Evolutionary conservation across 306 rosid genomes (phyloP), one percentile per base, ranked within the genome.

Genomic region (Quercus parvula): DNA sequence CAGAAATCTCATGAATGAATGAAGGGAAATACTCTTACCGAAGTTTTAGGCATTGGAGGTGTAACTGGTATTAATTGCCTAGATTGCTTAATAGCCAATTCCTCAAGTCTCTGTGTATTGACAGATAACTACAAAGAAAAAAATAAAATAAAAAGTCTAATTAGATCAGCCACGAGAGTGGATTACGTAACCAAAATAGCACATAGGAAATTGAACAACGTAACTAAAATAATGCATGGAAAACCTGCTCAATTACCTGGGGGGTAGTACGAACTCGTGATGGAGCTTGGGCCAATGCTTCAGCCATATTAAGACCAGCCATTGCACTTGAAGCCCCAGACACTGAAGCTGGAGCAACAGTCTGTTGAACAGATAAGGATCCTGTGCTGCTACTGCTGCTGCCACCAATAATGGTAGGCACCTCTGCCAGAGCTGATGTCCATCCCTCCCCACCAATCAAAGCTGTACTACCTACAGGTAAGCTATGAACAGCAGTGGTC

Each of bases 281-380:
- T 28, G 99, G 99, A 81, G 89, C 86, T 84, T 96, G 99, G 33
- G 85, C 92, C 81, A 96, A 87, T 41, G 99, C 96, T 88, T 93
- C 99, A 75, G 99, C 99, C 99, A 96, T 95, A 82, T 95, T 95
- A 69, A 95, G 99, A 83, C 97, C 93, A 74, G 92, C 82, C 51
- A 78, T 76, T 33, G 90, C 49, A 81, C 90, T 87, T 35, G 91
- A 75, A 79, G 84, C 61, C 38, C 86, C 85, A 30, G 90, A 75
- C 71, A 74, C 91, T 19, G 91, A 61, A 77, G 87, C 85, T 69
- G 88, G 71, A 62, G 88, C 30, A 78, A 63, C 89, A 82, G 88
- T 69, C 83, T 84, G 97, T 68, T 88, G 99, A 61, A 62, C 85
- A 15, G 90, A 75, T 77, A 74, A 71, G 72, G 97, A 84, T 68